These are phyloP conservation scores for Trichoderma afroharzianum DNA, from an alignment of 2,329 filamentous ascomycete species.

Conservation along the genomic window DNA sequence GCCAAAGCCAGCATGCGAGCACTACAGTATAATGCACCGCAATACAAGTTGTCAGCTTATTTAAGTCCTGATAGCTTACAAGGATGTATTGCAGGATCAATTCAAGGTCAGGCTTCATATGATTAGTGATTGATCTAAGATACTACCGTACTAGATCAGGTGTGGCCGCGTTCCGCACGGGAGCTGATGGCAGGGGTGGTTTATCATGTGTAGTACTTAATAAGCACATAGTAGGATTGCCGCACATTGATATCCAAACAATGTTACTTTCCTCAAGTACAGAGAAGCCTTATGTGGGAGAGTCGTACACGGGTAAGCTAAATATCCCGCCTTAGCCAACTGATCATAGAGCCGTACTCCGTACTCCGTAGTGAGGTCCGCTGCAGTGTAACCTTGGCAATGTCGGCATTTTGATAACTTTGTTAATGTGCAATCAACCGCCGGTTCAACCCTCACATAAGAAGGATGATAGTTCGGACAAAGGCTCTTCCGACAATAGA, in stretches of 20 bases:
- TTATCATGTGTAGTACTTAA: neutral
- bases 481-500: neutral
- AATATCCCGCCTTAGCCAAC: neutral
- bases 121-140: neutral
- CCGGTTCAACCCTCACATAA: neutral
- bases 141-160: neutral
- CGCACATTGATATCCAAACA: neutral
- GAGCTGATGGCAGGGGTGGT: neutral
- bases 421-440: neutral
- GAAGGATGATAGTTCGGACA: neutral
- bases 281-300: neutral
- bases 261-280: neutral
- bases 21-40: neutral
- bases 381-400: neutral
- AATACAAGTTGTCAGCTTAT: neutral
- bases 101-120: neutral
- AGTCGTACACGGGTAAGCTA: neutral
- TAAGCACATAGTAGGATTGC: neutral
- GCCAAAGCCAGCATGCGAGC: neutral
- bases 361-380: neutral
- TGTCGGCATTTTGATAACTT: neutral
- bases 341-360: neutral
- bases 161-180: neutral
- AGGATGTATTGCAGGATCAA: neutral
- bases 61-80: neutral